Conservation (phyloP, 2,329 filamentous ascomycete species). For the Talaromyces sp. region DNA sequence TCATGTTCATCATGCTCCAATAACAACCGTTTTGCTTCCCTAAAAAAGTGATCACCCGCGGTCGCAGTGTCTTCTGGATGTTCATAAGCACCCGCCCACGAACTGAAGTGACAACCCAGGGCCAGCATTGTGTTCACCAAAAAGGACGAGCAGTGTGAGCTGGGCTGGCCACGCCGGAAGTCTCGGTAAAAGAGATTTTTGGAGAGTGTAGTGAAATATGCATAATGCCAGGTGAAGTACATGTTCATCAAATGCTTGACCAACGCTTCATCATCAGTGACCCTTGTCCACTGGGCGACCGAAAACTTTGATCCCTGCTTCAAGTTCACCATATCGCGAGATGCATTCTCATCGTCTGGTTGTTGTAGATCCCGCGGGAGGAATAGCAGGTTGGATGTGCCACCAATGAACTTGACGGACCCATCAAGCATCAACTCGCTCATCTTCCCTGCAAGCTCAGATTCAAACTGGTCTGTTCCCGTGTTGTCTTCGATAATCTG, state of each 20-base stretch:
- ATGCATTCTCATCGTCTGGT: slow-evolving; percentile 36
- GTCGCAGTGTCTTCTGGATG: slow-evolving; percentile 72
- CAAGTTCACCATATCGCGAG: slow-evolving; percentile 36
- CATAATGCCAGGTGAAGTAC: slow-evolving; percentile 98
- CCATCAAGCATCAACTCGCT: slow-evolving; percentile 84
- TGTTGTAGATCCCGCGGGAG: slow-evolving; percentile 49
- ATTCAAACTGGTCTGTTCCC: slow-evolving; percentile 58
- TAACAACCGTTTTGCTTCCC: slow-evolving; percentile 84
- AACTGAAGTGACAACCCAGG: slow-evolving; percentile 89
- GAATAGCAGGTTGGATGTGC: slow-evolving; percentile 90
- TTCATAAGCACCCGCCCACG: slow-evolving; percentile 66
- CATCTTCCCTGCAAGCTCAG: slow-evolving; percentile 87
- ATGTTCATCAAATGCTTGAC: slow-evolving; percentile 87
- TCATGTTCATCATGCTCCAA: slow-evolving; percentile 91
- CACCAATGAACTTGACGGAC: slow-evolving; percentile 84
- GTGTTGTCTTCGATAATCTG: slow-evolving; percentile 35
- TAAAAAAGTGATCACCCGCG: slow-evolving; percentile 94
- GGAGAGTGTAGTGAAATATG: slow-evolving; percentile 88
- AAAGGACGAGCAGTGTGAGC: slow-evolving; percentile 79
- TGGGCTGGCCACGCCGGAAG: slow-evolving; percentile 67
- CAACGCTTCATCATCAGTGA: slow-evolving; percentile 74
- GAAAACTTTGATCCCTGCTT: slow-evolving; percentile 59
- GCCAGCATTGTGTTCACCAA: slow-evolving; percentile 93
- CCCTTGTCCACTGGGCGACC: slow-evolving; percentile 79
- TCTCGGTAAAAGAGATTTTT: slow-evolving; percentile 83